Evolutionary conservation across 768 basidiomycete species (phyloP), one percentile per base, ranked within the genome.

Genomic region (Tulasnella sp.): DNA sequence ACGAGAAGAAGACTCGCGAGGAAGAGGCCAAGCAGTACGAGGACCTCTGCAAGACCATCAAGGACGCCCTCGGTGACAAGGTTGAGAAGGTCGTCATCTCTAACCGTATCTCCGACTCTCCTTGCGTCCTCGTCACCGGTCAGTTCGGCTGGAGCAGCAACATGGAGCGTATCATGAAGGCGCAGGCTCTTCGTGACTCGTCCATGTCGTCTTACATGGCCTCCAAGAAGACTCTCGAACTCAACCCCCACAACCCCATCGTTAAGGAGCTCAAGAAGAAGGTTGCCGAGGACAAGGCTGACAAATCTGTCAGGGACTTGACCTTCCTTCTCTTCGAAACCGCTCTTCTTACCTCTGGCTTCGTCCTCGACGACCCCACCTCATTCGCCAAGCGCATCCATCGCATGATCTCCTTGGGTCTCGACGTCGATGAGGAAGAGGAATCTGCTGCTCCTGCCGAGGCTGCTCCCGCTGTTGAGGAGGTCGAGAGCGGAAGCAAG

Each of bases 121-220:
- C 96, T 78, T 98, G 92, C 83, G 97, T 97, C 67, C 91, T 97
- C 81, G 96, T 98, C 82, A 99, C 97, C 77, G 97, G 97, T 76
- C 96, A 98, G 84, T 99, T 98, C 85, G 97, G 97, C 75, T 99
- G 97, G 97, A 97, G 95, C 36, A 96, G 96, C 75, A 98, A 98
- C 88, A 99, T 99, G 97, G 93, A 96, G 84, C 91, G 96, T 84
- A 97, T 98, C 87, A 98, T 99, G 97, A 97, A 97, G 86, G 96
- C 97, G 15, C 96, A 99, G 85, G 96, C 96, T 38, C 90, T 97
- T 76, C 93, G 95, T 79, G 95, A 97, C 83, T 93, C 94, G 22
- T 94, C 93, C 78, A 97, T 97, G 96, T 97, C 96, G 34, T 97
- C 95, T 34, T 98, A 98, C 89, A 99, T 98, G 97, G 93, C 94